Evolutionary conservation across 163 green algal genomes (phyloP).

Genomic region (Scenedesmus sp.): DNA sequence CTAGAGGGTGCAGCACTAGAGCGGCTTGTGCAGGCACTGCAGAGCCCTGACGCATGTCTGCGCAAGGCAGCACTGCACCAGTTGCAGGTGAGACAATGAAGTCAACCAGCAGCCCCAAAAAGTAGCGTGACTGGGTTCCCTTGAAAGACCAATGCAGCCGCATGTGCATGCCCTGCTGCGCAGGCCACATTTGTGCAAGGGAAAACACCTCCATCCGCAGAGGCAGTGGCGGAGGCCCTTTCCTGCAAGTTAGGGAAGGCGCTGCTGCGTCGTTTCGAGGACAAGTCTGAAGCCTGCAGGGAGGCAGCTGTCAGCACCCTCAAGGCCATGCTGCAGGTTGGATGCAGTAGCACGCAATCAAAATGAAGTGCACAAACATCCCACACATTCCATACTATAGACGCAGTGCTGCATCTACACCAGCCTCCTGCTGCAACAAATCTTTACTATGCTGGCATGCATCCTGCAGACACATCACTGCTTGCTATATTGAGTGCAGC

Average conservation of each 20-base stretch:
- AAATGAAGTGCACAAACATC: too few relatives aligned
- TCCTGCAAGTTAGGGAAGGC: constrained; percentile 61
- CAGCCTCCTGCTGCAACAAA: neutral
- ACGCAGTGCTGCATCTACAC: neutral
- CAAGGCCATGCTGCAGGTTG: constrained; percentile 50
- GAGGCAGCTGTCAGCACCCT: constrained; percentile 63
- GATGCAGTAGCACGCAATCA: neutral
- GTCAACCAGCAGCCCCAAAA: neutral
- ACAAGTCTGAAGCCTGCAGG: constrained; percentile 62
- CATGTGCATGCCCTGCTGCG: neutral
- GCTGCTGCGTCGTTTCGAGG: constrained; percentile 74
- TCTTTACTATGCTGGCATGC: neutral
- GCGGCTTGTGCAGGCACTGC: constrained; percentile 5
- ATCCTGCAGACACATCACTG: neutral
- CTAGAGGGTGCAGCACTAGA: constrained; percentile 12
- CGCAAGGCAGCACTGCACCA: constrained; percentile 28
- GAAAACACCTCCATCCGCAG: neutral
- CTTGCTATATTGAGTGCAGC: too few relatives aligned
- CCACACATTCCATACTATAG: too few relatives aligned
- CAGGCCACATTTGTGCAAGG: neutral
- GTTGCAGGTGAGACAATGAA: constrained; percentile 20
- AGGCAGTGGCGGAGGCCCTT: neutral
- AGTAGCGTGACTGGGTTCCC: too few relatives aligned
- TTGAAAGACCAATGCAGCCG: neutral
- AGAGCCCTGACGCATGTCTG: neutral